Percentiles rank a stretch among this genome's conserved stretches.
Conservation (phyloP, 805 yeast species). For the Zygoascus flipseniorum region DNA sequence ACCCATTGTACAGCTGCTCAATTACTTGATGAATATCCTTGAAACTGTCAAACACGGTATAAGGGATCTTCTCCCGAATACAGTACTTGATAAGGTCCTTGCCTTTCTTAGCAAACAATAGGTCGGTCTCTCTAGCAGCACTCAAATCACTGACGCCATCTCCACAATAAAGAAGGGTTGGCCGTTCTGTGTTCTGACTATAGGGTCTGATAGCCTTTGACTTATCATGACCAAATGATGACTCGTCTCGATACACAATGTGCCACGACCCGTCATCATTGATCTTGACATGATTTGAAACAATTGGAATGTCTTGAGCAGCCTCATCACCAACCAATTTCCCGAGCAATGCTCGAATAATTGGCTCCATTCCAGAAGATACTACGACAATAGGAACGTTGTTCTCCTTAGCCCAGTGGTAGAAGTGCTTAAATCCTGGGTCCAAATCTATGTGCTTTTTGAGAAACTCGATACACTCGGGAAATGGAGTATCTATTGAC, state of each 20-base stretch:
- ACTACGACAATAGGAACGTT: slow-evolving; percentile 81
- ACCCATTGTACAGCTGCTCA: slow-evolving; percentile 42
- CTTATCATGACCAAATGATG: slow-evolving; percentile 93
- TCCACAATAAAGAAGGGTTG: slow-evolving; percentile 83
- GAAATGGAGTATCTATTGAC: slow-evolving; percentile 66
- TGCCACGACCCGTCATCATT: slow-evolving; percentile 62
- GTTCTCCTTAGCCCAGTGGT: slow-evolving; percentile 64
- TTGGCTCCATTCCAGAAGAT: slow-evolving; percentile 89
- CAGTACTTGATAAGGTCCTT: slow-evolving; percentile 84
- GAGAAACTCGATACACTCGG: slow-evolving; percentile 66
- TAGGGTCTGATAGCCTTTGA: slow-evolving; percentile 61
- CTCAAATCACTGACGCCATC: slow-evolving; percentile 95
- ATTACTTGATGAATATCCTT: slow-evolving; percentile 62
- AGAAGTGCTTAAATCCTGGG: slow-evolving; percentile 81
- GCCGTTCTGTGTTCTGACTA: slow-evolving; percentile 36
- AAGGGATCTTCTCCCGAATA: slow-evolving; percentile 70
- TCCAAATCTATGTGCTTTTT: slow-evolving; percentile 65
- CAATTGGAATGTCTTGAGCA: slow-evolving; percentile 61
- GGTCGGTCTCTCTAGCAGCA: slow-evolving; percentile 92
- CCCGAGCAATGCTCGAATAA: slow-evolving; percentile 67
- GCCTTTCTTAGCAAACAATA: slow-evolving; percentile 88
- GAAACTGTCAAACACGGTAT: slow-evolving; percentile 71
- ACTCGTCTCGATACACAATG: slow-evolving; percentile 75
- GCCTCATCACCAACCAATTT: slow-evolving; percentile 74
- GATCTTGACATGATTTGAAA: slow-evolving; percentile 65